phyloP scores from a whole-genome alignment of 768 basidiomycete genomes.

The Imleria badia region DNA sequence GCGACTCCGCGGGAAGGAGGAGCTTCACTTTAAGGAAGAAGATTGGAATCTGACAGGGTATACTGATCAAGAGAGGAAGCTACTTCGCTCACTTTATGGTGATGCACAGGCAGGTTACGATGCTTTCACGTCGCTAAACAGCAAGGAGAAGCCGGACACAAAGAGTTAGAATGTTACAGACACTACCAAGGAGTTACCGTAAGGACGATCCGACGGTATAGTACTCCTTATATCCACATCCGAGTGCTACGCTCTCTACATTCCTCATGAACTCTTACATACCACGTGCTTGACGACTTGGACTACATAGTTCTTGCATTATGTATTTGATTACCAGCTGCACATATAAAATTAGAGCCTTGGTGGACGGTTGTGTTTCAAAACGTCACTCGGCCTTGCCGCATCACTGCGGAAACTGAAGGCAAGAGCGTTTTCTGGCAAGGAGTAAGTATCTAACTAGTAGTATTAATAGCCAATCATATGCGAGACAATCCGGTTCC shows the following conservation, averaged over 20 bases:
- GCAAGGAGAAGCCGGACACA: neutral
- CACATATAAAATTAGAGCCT: too few species aligned
- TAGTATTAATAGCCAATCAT: too few species aligned
- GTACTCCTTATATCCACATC: too few species aligned
- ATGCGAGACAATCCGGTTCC: too few species aligned
- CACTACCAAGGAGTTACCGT: neutral
- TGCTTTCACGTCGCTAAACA: neutral
- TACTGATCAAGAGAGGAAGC: neutral
- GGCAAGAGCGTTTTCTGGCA: too few species aligned
- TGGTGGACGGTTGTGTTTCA: neutral
- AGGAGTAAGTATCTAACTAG: too few species aligned
- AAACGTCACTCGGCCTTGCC: neutral
- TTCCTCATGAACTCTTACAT: too few species aligned
- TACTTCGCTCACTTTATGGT: constrained; percentile 2
- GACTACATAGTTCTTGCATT: too few species aligned
- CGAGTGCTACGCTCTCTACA: too few species aligned
- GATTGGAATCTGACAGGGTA: constrained; percentile 3
- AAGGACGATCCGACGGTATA: too few species aligned
- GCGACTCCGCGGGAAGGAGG: neutral
- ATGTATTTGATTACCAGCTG: neutral
- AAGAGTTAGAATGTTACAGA: neutral
- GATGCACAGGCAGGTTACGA: constrained; percentile 3
- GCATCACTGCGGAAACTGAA: too few species aligned
- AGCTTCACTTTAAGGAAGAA: neutral
- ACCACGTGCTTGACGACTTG: too few species aligned